phyloP scores from a whole-genome alignment of 495 filamentous ascomycete genomes.

The Neurospora discreta region DNA sequence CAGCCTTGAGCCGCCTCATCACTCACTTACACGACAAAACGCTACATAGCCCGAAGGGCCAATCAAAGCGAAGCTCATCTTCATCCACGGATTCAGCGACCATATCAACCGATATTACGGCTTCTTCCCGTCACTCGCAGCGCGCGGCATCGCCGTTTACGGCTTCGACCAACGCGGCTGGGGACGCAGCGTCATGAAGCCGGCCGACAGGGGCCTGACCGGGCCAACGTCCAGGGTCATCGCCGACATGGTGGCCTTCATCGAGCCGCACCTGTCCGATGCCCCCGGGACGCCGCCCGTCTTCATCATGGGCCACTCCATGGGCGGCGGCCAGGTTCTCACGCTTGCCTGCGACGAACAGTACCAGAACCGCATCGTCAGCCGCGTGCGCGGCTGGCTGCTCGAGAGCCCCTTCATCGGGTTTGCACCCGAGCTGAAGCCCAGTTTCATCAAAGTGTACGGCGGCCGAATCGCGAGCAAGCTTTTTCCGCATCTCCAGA shows the following conservation, averaged over 20 bases:
- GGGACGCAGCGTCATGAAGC: conserved; percentile 39
- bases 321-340: conserved; percentile 65
- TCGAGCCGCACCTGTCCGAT: conserved; percentile 31
- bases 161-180: conserved; percentile 72
- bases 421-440: conserved; percentile 50
- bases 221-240: conserved; percentile 63
- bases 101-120: conserved; percentile 64
- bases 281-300: conserved; percentile 36
- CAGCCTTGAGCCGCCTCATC: neutral
- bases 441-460: conserved; percentile 42
- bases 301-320: conserved; percentile 79
- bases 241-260: conserved; percentile 63
- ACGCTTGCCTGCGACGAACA: conserved; percentile 30
- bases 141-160: conserved; percentile 59
- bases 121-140: conserved; percentile 57
- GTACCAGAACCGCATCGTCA: conserved; percentile 30
- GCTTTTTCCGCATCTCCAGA: conserved; percentile 50
- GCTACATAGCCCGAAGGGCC: conserved; percentile 34
- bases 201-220: conserved; percentile 49
- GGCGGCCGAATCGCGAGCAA: conserved; percentile 53
- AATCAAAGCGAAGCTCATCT: conserved; percentile 55
- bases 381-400: conserved; percentile 52
- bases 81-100: conserved; percentile 84
- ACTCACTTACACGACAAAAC: neutral
- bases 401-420: conserved; percentile 60